Evolutionary conservation across 1,284 basidiomycete species (phyloP).

Genomic region (Sanghuangporus sanghuang): DNA sequence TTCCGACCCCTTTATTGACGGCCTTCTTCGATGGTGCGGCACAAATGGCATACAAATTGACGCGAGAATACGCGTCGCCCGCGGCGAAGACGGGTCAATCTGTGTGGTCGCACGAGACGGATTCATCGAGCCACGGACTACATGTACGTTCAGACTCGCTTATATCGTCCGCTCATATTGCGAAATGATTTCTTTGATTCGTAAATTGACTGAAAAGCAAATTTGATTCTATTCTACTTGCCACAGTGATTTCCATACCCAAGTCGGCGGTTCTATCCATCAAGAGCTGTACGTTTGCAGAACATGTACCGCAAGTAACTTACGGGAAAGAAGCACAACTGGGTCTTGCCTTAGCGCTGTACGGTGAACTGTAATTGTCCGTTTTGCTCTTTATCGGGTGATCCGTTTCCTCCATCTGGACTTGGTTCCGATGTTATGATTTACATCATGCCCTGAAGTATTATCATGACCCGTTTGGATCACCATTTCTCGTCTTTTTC

Average conservation of each 20-base stretch:
- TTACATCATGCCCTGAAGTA: not conserved
- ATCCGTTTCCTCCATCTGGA: not conserved
- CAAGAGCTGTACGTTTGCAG: slow-evolving; percentile 18
- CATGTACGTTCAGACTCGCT: slow-evolving; percentile 10
- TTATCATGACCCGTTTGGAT: not conserved
- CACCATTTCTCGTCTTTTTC: not conserved
- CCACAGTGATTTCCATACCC: slow-evolving; percentile 24
- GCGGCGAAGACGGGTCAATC: slow-evolving; percentile 12
- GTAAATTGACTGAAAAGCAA: not conserved
- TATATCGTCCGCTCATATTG: not conserved
- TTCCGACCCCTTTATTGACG: slow-evolving; percentile 4
- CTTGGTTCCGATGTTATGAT: not conserved
- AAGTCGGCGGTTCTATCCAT: slow-evolving; percentile 23
- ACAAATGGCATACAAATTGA: slow-evolving; percentile 13
- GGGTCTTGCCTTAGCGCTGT: slow-evolving; percentile 14
- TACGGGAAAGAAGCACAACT: slow-evolving; percentile 16
- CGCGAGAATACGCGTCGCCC: slow-evolving; percentile 15
- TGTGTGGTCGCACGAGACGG: slow-evolving; percentile 11
- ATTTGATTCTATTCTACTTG: not conserved
- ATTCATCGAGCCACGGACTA: slow-evolving; percentile 12
- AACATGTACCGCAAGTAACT: slow-evolving; percentile 5
- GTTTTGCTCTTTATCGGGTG: not conserved
- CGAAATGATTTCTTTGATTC: not conserved
- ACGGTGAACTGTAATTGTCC: slow-evolving; percentile 18
- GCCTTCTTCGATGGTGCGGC: slow-evolving; percentile 14